Base-by-base conservation (phyloP, 306 rosid genomes). In the Styphnolobium japonicum region DNA sequence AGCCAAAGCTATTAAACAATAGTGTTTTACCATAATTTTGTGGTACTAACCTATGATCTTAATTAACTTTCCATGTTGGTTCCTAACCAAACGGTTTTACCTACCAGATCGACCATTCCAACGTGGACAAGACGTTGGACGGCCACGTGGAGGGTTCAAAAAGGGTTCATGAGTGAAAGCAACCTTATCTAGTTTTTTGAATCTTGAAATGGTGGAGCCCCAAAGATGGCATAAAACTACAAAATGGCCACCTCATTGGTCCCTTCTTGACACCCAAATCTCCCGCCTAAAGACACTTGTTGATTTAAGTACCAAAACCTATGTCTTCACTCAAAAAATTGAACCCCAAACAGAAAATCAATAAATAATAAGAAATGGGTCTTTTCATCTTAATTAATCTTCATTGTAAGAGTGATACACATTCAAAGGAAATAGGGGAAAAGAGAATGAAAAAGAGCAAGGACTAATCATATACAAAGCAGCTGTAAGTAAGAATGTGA, bases 241-340 rank as follows among this genome's bases (percentile, higher is more conserved):
- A 78, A 73, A 78, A 70, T 65, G 81, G 80, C 37, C 75, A 73
- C 25, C 63, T 81, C 75, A 49, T 52, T 52, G 43, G 83, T 53
- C 71, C 60, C 76, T 70, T 75, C 86, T 80, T 84, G 88, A 84
- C 81, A 77, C 85, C 87, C 82, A 86, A 67, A 71, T 81, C 83
- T 89, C 93, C 93, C 91, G 90, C 96, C 92, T 72, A 86, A 80
- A 74, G 49, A 7, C 6, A 52, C 39, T 39, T 1, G 27, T 66
- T 71, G 79, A 72, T 79, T 79, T 56, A 42, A 76, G 73, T 69
- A 31, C 42, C 79, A 34, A 60, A 61, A 71, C 29, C 29, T 73
- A 18, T 36, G 48, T 19, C 49, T 31, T 36, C 43, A 10, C 62
- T 46, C 61, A 42, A 7, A 5, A 14, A 8, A 39, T 15, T 57